Conservation (phyloP, 2,329 filamentous ascomycete species). For the Penicillium digitatum region DNA sequence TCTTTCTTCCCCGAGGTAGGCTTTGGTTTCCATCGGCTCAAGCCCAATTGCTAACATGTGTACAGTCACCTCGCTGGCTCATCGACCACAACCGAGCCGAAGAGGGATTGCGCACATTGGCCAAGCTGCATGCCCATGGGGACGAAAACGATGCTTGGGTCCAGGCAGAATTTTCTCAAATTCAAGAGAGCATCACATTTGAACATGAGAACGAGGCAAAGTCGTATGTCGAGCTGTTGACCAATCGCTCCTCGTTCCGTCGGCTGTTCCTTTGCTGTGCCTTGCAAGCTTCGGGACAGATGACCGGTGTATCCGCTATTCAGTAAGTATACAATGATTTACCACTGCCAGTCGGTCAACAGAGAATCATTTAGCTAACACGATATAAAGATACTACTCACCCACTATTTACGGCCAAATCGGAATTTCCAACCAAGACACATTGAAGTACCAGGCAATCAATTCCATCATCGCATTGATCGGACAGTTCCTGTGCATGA, state of each 20-base stretch:
- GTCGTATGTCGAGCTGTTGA: constrained; percentile 67
- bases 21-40: accelerated
- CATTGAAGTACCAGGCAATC: constrained; percentile 72
- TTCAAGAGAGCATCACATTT: constrained; percentile 61
- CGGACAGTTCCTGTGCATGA: constrained; percentile 64
- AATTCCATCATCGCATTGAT: constrained; percentile 67
- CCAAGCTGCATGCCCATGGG: constrained; percentile 66
- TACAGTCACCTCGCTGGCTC: constrained; percentile 62
- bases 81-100: constrained; percentile 66
- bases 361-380: neutral
- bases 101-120: constrained; percentile 63
- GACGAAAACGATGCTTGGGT: constrained; percentile 65
- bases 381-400: constrained; percentile 56
- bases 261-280: constrained; percentile 66
- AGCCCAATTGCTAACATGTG: neutral
- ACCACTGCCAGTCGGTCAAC: too few species aligned
- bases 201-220: constrained; percentile 68
- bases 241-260: constrained; percentile 62
- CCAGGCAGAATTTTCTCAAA: constrained; percentile 66
- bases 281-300: constrained; percentile 67
- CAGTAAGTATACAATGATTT: constrained; percentile 43
- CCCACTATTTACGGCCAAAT: constrained; percentile 64
- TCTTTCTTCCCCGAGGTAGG: constrained; percentile 64
- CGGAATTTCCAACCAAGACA: constrained; percentile 61
- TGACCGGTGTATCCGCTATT: constrained; percentile 71